These are phyloP conservation scores for Pistacia atlantica DNA, from an alignment of 345 rosid genomes.

Conservation along the genomic window DNA sequence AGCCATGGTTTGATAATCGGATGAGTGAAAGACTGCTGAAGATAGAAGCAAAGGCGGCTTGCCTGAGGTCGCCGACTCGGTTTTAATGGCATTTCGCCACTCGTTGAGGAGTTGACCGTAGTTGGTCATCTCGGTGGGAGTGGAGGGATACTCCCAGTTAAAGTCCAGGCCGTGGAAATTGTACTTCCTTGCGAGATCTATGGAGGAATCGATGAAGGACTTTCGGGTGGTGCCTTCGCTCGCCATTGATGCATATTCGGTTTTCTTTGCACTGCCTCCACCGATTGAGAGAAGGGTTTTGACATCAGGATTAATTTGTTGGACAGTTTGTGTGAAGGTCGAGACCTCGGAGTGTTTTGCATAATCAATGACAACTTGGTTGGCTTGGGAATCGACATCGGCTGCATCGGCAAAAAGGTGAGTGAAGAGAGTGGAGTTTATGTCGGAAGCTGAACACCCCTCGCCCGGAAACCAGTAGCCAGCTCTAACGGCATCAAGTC, in stretches of 20 bases:
- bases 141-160: constrained; percentile 58
- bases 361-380: constrained; percentile 20
- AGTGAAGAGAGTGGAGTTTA: not conserved
- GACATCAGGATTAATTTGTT: constrained; percentile 45
- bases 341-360: constrained; percentile 33
- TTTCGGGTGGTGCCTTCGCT: constrained; percentile 43
- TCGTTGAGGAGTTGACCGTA: constrained; percentile 41
- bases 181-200: constrained; percentile 42
- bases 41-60: constrained; percentile 44
- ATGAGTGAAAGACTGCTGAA: not conserved
- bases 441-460: constrained; percentile 16
- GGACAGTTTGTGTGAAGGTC: constrained; percentile 55
- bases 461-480: constrained; percentile 29
- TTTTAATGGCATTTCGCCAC: constrained; percentile 47
- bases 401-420: constrained; percentile 36
- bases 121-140: constrained; percentile 41
- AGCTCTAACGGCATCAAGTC: constrained; percentile 34
- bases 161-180: constrained; percentile 69
- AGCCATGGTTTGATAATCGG: constrained; percentile 5
- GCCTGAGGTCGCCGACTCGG: constrained; percentile 41
- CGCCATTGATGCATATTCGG: constrained; percentile 50
- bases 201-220: constrained; percentile 61
- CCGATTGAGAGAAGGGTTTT: constrained; percentile 65
- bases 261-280: constrained; percentile 40
- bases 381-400: constrained; percentile 14